Percentiles rank a stretch among this genome's conserved stretches.
phyloP scores from a whole-genome alignment of 768 basidiomycete species.

The Mycena chlorophos region DNA sequence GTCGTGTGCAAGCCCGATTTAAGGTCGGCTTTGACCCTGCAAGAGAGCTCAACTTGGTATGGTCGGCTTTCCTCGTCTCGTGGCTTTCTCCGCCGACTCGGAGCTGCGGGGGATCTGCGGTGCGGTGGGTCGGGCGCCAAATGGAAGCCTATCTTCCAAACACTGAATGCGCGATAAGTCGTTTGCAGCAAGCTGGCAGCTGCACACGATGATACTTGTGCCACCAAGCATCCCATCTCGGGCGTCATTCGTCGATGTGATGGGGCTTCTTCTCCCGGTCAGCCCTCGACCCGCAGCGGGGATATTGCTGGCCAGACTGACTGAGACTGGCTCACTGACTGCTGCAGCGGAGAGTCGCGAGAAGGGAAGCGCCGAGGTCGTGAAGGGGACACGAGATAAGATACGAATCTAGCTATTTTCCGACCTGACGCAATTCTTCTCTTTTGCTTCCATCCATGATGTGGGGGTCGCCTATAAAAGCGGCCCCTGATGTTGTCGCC shows the following conservation, averaged over 20 bases:
- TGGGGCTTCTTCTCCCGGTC: too few species aligned
- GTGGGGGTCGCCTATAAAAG: neutral
- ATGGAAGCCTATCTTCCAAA: too few species aligned
- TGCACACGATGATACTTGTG: neutral
- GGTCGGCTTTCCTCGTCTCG: too few species aligned
- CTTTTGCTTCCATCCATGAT: neutral
- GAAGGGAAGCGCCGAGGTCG: neutral
- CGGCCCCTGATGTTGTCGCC: neutral
- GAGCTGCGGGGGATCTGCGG: too few species aligned
- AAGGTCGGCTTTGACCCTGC: too few species aligned
- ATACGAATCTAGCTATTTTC: neutral
- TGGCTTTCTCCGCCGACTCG: too few species aligned
- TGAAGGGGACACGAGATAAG: neutral
- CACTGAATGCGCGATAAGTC: too few species aligned
- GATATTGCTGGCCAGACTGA: neutral
- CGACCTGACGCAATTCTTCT: neutral
- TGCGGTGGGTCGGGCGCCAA: too few species aligned
- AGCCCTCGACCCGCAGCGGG: too few species aligned
- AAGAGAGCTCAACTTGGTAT: too few species aligned
- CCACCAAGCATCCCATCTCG: neutral
- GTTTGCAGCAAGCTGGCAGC: neutral
- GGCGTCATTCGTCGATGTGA: neutral
- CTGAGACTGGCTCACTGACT: neutral
- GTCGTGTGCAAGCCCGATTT: too few species aligned
- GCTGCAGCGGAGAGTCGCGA: neutral